These are phyloP conservation scores for Westerdykella aurantiaca DNA, from an alignment of 2,329 filamentous ascomycete genomes.

Conservation along the genomic window DNA sequence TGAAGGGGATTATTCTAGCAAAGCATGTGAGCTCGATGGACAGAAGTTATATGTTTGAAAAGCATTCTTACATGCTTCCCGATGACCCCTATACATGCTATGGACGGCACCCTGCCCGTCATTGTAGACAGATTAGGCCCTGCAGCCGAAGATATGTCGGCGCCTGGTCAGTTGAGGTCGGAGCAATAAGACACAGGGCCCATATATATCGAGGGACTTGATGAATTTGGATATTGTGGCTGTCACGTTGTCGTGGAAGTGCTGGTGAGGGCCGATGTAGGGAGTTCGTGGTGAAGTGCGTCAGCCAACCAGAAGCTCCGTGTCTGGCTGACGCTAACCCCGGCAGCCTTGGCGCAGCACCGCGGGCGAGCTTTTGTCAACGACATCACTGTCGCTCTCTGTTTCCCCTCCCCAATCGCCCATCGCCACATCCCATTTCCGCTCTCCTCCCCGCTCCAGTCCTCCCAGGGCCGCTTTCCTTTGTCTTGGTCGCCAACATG, in stretches of 20 bases:
- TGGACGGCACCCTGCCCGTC: conserved; percentile 57
- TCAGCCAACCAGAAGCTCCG: conserved; percentile 28
- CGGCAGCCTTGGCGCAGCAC: conserved; percentile 10
- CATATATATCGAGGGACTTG: no score
- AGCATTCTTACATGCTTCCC: conserved; percentile 69
- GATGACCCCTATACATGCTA: conserved; percentile 90
- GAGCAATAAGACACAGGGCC: neutral
- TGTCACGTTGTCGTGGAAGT: conserved; percentile 1
- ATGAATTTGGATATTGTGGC: neutral
- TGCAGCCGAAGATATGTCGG: neutral
- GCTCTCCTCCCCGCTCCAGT: conserved; percentile 29
- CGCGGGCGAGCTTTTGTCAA: conserved; percentile 15
- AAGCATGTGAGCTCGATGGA: conserved; percentile 10
- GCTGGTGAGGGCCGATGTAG: conserved; percentile 14
- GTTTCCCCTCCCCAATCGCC: conserved; percentile 11
- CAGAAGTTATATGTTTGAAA: conserved; percentile 1
- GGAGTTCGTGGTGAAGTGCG: conserved; percentile 1
- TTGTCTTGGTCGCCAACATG: conserved; percentile 40
- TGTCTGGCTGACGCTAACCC: conserved; percentile 27
- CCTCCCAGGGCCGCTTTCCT: conserved; percentile 28
- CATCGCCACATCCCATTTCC: conserved; percentile 29
- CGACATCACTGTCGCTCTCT: conserved; percentile 26
- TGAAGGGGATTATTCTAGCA: conserved; percentile 89
- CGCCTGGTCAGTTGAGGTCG: neutral
- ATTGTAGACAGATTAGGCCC: conserved; percentile 18